Evolutionary conservation across 768 basidiomycete genomes (phyloP).

Genomic region (Psilocybe subaeruginosa): DNA sequence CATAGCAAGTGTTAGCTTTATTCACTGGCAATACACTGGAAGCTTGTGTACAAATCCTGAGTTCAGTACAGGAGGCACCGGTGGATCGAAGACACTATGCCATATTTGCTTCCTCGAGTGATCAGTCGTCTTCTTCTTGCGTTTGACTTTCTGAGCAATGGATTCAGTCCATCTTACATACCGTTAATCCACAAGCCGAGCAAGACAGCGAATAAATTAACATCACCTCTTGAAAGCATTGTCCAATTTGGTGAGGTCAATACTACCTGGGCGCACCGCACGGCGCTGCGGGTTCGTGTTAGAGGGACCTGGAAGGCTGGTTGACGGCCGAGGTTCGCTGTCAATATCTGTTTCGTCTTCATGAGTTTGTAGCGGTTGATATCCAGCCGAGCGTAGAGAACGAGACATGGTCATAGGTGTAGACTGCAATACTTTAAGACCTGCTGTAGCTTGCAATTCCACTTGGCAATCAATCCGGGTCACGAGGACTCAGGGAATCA

Average conservation of each 20-base stretch:
- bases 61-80: slow-evolving; percentile 34
- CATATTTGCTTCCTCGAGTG: slow-evolving; percentile 74
- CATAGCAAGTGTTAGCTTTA: not conserved
- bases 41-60: slow-evolving; percentile 38
- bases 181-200: not conserved
- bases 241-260: slow-evolving; percentile 81
- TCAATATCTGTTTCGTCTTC: slow-evolving; percentile 45
- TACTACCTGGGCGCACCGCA: slow-evolving; percentile 56
- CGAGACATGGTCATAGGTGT: slow-evolving; percentile 25
- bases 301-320: slow-evolving; percentile 22
- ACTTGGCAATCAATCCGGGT: slow-evolving; percentile 1
- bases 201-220: not conserved
- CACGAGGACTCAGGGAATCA: not conserved
- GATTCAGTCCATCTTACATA: slow-evolving; percentile 77
- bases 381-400: slow-evolving; percentile 42
- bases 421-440: not conserved
- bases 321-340: slow-evolving; percentile 29
- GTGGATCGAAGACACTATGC: slow-evolving; percentile 81
- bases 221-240: slow-evolving; percentile 80
- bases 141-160: slow-evolving; percentile 83
- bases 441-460: not conserved
- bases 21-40: slow-evolving; percentile 2
- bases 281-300: slow-evolving; percentile 36
- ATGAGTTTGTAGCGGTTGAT: slow-evolving; percentile 45
- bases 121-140: slow-evolving; percentile 70